Base-by-base conservation (phyloP, 106 monocot species). In the Posidonia australis region DNA sequence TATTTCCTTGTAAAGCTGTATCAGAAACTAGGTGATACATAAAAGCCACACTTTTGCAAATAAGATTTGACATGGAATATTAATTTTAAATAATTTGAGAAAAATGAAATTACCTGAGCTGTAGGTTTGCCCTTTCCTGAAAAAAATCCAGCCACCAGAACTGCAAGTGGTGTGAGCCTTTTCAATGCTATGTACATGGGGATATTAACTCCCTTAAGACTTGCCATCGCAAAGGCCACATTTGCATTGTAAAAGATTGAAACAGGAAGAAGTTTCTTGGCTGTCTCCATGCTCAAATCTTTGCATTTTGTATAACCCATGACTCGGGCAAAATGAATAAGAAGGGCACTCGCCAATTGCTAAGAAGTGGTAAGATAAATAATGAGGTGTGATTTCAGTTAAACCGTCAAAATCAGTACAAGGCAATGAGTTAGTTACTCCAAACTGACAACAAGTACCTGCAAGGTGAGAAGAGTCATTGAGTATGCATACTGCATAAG, bases 101-200 rank as follows among this genome's bases (percentile, higher is more conserved):
- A 36, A 36, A 36, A 36, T 36, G 36, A 7, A n/a, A 36, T 36
- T 71, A 94, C 94, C 80, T 96, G 94, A 18, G 52, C 48, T 25
- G 90, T 65, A 19, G 94, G 94, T 47, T 73, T 86, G 29, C 80
- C 87, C 62, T 96, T 96, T 64, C 94, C 94, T 44, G 74, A 73
- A 42, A 90, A 78, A 49, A 72, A 72, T 46, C 94, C 90, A 53
- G 78, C 80, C 58, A 90, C 78, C 30, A 96, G 62, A 18, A 96
- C 94, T 51, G 94, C 86, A 69, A 96, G 90, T 47, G 94, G 94
- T 48, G 94, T 94, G 27, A 94, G 90, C 70, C 94, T 81, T 76
- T 94, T 94, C 32, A 94, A 47, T 31, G 94, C 94, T 68, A 96
- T 96, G 66, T 96, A 96, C 94, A 96, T 96, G 22, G 94, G 94